Conservation (phyloP, 2,329 filamentous ascomycete genomes). For the Pyricularia grisea region DNA sequence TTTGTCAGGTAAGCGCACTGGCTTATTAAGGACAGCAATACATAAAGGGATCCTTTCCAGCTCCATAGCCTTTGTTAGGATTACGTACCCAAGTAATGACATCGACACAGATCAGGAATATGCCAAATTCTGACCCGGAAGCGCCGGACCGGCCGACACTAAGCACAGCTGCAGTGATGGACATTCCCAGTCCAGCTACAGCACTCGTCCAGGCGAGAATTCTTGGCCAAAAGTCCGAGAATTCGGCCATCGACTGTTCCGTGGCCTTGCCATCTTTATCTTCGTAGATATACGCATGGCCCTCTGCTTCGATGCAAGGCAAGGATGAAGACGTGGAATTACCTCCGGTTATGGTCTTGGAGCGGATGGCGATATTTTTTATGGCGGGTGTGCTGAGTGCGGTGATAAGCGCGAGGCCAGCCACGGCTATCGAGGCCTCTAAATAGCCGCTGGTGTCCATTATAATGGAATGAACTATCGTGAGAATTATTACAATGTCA, state of each 20-base stretch:
- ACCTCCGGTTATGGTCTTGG: conserved; percentile 6
- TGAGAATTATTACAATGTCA: neutral
- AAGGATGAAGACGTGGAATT: conserved; percentile 12
- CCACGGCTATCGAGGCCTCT: conserved; percentile 3
- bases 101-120: conserved; percentile 14
- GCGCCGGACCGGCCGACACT: neutral
- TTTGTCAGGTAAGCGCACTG: neutral
- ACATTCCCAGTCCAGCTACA: conserved; percentile 15
- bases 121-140: neutral
- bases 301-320: neutral
- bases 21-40: conserved; percentile 1
- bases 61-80: neutral
- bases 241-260: conserved; percentile 20
- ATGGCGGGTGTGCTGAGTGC: conserved; percentile 13
- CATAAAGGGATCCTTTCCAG: neutral
- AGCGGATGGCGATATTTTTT: conserved; percentile 8
- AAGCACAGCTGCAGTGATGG: conserved; percentile 15
- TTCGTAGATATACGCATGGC: conserved; percentile 15
- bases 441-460: conserved; percentile 1
- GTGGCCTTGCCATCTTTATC: conserved; percentile 22
- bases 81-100: conserved; percentile 14
- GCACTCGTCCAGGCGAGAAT: conserved; percentile 15
- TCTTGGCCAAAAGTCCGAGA: conserved; percentile 18
- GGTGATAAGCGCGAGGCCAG: conserved; percentile 8
- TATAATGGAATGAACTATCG: neutral